Evolutionary conservation across 352 stramenopile genomes (phyloP).

Genomic region (Phytophthora cryptogea): DNA sequence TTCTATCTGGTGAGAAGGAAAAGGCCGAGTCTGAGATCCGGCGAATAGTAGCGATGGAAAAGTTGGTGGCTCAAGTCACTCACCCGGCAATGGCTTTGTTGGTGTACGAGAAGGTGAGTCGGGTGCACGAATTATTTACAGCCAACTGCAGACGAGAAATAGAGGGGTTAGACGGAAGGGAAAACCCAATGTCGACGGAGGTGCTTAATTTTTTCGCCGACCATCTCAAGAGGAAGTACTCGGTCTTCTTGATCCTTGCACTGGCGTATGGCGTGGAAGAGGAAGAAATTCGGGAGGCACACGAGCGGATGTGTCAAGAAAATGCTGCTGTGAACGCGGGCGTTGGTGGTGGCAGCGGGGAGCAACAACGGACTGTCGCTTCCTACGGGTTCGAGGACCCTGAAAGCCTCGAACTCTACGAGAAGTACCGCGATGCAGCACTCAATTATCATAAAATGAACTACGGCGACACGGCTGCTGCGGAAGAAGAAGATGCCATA

Average conservation of each 20-base stretch:
- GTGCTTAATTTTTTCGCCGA: constrained; percentile 85
- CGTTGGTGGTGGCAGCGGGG: constrained; percentile 71
- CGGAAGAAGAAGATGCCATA: constrained; percentile 88
- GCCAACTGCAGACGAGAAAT: constrained; percentile 82
- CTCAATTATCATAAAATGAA: constrained; percentile 89
- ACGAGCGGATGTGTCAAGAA: constrained; percentile 84
- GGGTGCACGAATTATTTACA: constrained; percentile 85
- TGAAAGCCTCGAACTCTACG: constrained; percentile 79
- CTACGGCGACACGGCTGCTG: constrained; percentile 71
- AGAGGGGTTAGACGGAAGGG: constrained; percentile 52
- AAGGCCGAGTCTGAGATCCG: constrained; percentile 85
- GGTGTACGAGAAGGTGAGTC: constrained; percentile 89
- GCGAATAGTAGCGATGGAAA: constrained; percentile 86
- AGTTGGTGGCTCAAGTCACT: constrained; percentile 79
- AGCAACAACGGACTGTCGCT: constrained; percentile 49
- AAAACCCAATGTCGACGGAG: constrained; percentile 51
- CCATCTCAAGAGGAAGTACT: constrained; percentile 88
- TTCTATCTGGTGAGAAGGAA: constrained; percentile 79
- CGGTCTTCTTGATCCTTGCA: constrained; percentile 85
- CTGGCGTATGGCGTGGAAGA: constrained; percentile 77
- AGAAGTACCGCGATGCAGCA: constrained; percentile 84
- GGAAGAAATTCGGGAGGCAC: constrained; percentile 78
- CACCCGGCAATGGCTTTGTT: constrained; percentile 81
- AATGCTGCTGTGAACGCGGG: constrained; percentile 74
- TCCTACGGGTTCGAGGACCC: constrained; percentile 78